Base-by-base conservation (phyloP, 371 early-diverging fungal species). In the Funneliformis caledonium region DNA sequence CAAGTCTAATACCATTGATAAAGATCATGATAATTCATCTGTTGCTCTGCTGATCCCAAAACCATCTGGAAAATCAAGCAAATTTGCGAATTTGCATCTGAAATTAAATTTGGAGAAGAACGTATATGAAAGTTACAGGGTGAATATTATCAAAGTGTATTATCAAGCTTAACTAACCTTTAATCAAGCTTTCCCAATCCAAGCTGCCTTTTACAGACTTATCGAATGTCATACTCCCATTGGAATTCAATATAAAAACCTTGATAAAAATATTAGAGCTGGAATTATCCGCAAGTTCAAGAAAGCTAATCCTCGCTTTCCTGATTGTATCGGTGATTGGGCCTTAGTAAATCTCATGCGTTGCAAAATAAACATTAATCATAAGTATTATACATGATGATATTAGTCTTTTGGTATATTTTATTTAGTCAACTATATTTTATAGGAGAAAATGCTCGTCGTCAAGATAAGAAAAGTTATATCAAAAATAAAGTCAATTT, bases 201-300 rank as follows among this genome's bases (percentile, higher is more conserved):
- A 62, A 12, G n/a, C 22, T 62, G 64, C 33, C 12, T 62, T 62
- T 12, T 62, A 62, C n/a, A n/a, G n/a, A 9, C 22, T 62, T 26
- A 9, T 62, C n/a, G 64, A 62, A 9, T 12, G 64, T 2, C 10
- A 62, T 62, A 10, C 33, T 62, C 14, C 64, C 1, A 4, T 1
- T 33, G 33, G n/a, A 62, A 12, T 62, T 4, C 22, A 62, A 33
- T 62, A 62, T 62, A 62, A 62, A 62, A 2, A 62, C 33, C 64
- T n/a, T n/a, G n/a, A n/a, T n/a, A n/a, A n/a, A n/a, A n/a, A n/a
- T n/a, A n/a, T n/a, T n/a, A n/a, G n/a, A 62, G 33, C 64, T 11
- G 64, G 5, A 19, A 62, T 62, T 62, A 62, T 62, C n/a, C 9
- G n/a, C n/a, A 62, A 62, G n/a, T 62, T 62, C n/a, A 62, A 62